These are phyloP conservation scores for Tuber calosporum DNA, from an alignment of 495 filamentous ascomycete genomes.

Conservation along the genomic window DNA sequence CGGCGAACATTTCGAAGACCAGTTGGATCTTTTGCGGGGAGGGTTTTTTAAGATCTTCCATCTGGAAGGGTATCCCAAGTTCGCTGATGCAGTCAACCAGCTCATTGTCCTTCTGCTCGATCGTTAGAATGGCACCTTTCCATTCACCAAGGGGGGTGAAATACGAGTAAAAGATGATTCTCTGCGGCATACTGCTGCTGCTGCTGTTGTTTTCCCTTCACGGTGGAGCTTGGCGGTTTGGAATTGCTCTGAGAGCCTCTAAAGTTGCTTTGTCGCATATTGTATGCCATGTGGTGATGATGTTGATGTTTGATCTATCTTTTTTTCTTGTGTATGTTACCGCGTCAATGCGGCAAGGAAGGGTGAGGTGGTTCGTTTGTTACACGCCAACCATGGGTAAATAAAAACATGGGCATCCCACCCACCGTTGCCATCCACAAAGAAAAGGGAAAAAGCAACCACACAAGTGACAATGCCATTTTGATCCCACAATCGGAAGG, in stretches of 20 bases:
- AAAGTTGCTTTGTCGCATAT: slow-evolving; percentile 35
- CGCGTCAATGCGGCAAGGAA: background rate
- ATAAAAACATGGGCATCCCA: slow-evolving; percentile 13
- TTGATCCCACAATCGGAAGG: too few relatives aligned
- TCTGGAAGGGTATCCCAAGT: slow-evolving; percentile 78
- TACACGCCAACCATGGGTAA: slow-evolving; percentile 12
- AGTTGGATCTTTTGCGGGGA: slow-evolving; percentile 89
- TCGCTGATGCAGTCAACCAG: slow-evolving; percentile 96
- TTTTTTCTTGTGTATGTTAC: background rate
- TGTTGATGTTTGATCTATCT: background rate
- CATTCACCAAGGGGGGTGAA: background rate
- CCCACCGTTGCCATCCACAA: slow-evolving; percentile 21
- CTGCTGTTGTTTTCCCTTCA: slow-evolving; percentile 27
- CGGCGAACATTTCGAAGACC: slow-evolving; percentile 95
- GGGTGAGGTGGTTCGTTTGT: too few relatives aligned
- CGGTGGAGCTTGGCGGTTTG: slow-evolving; percentile 22
- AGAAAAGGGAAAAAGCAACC: background rate
- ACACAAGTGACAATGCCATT: slow-evolving; percentile 14
- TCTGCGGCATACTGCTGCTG: slow-evolving; percentile 14
- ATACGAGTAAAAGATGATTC: slow-evolving; percentile 32
- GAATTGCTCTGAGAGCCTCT: slow-evolving; percentile 31
- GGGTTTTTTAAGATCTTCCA: slow-evolving; percentile 87
- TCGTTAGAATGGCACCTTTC: slow-evolving; percentile 3
- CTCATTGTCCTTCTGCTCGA: slow-evolving; percentile 56
- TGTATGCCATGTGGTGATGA: slow-evolving; percentile 26